phyloP scores from a whole-genome alignment of 2,329 filamentous ascomycete species.

The Talaromyces sp. region DNA sequence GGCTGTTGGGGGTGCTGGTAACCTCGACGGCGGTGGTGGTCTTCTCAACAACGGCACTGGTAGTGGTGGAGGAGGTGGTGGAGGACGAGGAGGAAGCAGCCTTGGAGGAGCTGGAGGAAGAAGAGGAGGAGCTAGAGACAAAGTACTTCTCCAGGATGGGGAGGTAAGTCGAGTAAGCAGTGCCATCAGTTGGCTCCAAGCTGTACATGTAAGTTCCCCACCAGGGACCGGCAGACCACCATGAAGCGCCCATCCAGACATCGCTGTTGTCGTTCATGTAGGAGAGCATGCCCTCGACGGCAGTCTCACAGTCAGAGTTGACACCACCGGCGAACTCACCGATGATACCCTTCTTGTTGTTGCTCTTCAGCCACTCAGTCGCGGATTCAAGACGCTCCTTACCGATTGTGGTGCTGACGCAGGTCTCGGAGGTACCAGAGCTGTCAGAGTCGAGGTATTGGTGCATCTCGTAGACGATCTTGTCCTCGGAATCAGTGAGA shows the following conservation, averaged over 20 bases:
- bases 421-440: constrained; percentile 54
- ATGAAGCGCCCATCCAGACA: constrained; percentile 61
- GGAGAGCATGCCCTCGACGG: constrained; percentile 56
- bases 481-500: constrained; percentile 56
- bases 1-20: constrained; percentile 14
- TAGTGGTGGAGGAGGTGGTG: constrained; percentile 9
- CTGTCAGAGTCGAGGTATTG: constrained; percentile 63
- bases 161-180: constrained; percentile 34
- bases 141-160: constrained; percentile 38
- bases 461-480: constrained; percentile 64
- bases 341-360: constrained; percentile 58
- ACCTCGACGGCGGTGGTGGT: constrained; percentile 8
- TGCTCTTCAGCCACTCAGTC: constrained; percentile 55
- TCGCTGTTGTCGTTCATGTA: constrained; percentile 59
- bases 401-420: constrained; percentile 58
- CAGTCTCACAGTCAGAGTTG: constrained; percentile 52
- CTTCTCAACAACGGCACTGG: neutral
- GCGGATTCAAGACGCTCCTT: constrained; percentile 49
- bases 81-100: constrained; percentile 15
- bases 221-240: constrained; percentile 64
- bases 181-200: constrained; percentile 34
- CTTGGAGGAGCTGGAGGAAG: constrained; percentile 2
- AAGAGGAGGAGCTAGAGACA: constrained; percentile 15
- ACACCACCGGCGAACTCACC: constrained; percentile 58
- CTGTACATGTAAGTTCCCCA: constrained; percentile 51